These are phyloP conservation scores for Dryas octopetala DNA, from an alignment of 306 rosid genomes.

Conservation along the genomic window DNA sequence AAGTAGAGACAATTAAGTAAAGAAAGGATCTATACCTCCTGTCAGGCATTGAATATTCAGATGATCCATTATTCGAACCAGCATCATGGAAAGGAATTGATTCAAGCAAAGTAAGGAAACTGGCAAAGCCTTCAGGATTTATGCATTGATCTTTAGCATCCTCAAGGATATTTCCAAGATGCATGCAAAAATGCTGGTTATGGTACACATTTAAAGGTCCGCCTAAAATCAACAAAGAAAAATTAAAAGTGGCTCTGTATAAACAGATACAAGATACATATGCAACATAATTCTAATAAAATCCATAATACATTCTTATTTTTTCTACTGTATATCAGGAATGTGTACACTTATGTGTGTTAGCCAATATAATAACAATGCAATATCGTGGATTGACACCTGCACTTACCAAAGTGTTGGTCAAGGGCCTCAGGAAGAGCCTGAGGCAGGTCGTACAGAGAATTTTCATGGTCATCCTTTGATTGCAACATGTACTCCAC, in stretches of 20 bases:
- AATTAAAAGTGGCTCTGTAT: conserved; percentile 7
- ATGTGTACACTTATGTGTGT: not conserved
- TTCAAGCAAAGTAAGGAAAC: conserved; percentile 79
- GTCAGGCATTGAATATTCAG: conserved; percentile 67
- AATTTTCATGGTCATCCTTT: conserved; percentile 42
- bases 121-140: conserved; percentile 81
- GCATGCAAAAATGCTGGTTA: conserved; percentile 66
- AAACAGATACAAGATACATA: conserved; percentile 16
- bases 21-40: conserved; percentile 48
- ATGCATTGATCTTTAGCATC: conserved; percentile 69
- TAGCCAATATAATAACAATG: not conserved
- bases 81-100: conserved; percentile 83
- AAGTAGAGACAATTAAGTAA: conserved; percentile 19
- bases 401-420: conserved; percentile 65
- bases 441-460: conserved; percentile 55
- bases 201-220: conserved; percentile 67
- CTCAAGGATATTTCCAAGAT: conserved; percentile 53
- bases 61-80: conserved; percentile 59
- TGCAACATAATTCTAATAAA: not conserved
- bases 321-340: not conserved
- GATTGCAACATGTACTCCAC: conserved; percentile 49
- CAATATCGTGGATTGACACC: conserved; percentile 15
- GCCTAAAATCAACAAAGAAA: conserved; percentile 42
- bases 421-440: conserved; percentile 55
- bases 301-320: not conserved